A percentile compares a stretch with the other conserved stretches of the same genome.
These are phyloP conservation scores for Xylaria sp. DNA, from an alignment of 2,329 filamentous ascomycete genomes.

Conservation along the genomic window DNA sequence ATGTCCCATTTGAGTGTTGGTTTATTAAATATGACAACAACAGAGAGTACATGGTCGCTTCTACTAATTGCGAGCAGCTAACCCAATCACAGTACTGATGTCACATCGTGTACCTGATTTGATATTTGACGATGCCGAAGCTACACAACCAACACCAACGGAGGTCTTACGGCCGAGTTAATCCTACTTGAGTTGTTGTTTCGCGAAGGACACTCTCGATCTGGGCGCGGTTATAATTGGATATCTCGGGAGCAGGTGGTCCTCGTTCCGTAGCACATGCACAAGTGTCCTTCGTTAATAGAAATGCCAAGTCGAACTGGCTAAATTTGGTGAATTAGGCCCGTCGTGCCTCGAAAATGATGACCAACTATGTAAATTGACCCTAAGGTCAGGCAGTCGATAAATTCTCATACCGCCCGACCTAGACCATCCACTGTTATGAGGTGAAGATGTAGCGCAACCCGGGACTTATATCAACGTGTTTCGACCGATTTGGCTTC, in stretches of 20 bases:
- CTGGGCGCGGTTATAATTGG: conserved; percentile 4
- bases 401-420: background rate
- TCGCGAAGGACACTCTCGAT: background rate
- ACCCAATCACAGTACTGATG: too few species aligned
- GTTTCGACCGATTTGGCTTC: conserved; percentile 6
- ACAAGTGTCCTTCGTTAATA: background rate
- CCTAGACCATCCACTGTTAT: too few species aligned
- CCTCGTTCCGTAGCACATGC: background rate
- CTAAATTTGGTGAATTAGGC: conserved; percentile 6
- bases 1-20: too few species aligned
- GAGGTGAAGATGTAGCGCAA: background rate
- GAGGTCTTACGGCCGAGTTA: background rate
- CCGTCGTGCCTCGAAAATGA: background rate
- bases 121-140: too few species aligned
- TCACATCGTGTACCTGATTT: too few species aligned
- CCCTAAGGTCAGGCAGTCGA: background rate
- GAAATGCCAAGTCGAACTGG: conserved; percentile 19
- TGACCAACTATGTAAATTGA: background rate
- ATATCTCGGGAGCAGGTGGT: background rate
- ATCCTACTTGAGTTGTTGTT: background rate
- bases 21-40: too few species aligned
- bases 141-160: too few species aligned
- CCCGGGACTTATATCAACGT: background rate
- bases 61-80: too few species aligned
- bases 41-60: too few species aligned